Evolutionary conservation across 164 flowering plant genomes (phyloP), one percentile per base, ranked within the genome.

Genomic region (Dillenia turbinata): DNA sequence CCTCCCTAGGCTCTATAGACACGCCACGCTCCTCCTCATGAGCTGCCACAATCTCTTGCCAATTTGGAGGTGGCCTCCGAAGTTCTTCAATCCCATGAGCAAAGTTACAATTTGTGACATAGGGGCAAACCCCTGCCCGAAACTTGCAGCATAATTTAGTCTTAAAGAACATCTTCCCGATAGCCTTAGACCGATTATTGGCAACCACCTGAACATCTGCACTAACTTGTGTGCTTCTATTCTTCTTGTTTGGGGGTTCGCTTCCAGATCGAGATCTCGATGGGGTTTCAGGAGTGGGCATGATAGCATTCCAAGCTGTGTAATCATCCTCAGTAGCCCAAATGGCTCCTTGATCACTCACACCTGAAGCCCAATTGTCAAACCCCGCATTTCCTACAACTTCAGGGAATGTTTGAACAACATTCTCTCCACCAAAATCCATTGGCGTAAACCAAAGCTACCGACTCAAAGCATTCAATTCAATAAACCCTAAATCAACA

Each of bases 321-420:
- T 86, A 86, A 9, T 86, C 91, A 14, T 86, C 91, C 54, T 86
- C 91, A 24, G 91, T 82, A 0, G 88, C 88, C 91, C 91, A 86
- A 66, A 79, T 33, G 40, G 40, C 69, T 8, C 66, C 73, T 5
- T 78, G 79, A 48, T 79, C 83, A 1, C 14, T 5, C 0, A 49
- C 17, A 52, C 66, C 73, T n/a, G 75, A 54, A 40, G 64, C 61
- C 80, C 78, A 78, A 52, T 66, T 70, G 40, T 33, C 40, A 33
- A 33, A 33, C 40, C 7, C 40, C 40, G 5, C 7, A 6, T 33
- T 33, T 33, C 40, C 40, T 33, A 33, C 40, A 33, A 33, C 40
- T 0, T 33, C 40, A 33, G 40, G 40, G 40, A 33, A 33, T 6
- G 40, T 5, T 33, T 33, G 40, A 5, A 33, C 40, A 33, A 33